These are phyloP conservation scores for Ambrosiella cleistominuta DNA, from an alignment of 2,329 filamentous ascomycete species.

Conservation along the genomic window DNA sequence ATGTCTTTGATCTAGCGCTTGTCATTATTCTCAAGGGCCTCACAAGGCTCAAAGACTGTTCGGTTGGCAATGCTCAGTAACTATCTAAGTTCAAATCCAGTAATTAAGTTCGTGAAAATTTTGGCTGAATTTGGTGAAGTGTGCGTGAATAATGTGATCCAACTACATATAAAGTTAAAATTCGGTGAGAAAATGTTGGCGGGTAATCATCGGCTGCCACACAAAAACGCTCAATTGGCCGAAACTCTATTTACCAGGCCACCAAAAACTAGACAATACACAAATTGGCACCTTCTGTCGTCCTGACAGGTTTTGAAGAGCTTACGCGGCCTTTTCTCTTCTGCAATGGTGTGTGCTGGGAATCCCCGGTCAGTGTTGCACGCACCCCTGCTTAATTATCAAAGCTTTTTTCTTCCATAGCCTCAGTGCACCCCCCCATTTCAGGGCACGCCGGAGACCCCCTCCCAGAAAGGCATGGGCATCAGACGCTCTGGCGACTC, in stretches of 20 bases:
- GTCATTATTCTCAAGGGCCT: no score
- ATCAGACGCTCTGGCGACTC: background rate
- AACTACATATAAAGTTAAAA: no score
- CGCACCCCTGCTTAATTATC: background rate
- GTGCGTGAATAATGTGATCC: no score
- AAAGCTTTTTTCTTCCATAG: background rate
- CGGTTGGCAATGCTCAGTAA: no score
- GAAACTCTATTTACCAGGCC: background rate
- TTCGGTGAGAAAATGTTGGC: no score
- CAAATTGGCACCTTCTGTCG: background rate
- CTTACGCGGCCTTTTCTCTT: conserved; percentile 13
- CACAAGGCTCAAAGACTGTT: no score
- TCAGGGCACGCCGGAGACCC: background rate
- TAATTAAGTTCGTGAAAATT: no score
- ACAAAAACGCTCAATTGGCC: background rate
- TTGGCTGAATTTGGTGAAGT: no score
- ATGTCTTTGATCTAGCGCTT: no score
- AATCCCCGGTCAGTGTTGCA: conserved; percentile 1
- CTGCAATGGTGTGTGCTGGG: background rate
- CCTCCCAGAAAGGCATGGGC: background rate
- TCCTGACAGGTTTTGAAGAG: background rate
- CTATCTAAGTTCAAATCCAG: no score
- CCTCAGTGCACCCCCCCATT: background rate
- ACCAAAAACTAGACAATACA: background rate
- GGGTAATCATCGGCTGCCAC: background rate